Evolutionary conservation across 2,329 filamentous ascomycete genomes (phyloP).

Genomic region (Aspergillus arachidicola): DNA sequence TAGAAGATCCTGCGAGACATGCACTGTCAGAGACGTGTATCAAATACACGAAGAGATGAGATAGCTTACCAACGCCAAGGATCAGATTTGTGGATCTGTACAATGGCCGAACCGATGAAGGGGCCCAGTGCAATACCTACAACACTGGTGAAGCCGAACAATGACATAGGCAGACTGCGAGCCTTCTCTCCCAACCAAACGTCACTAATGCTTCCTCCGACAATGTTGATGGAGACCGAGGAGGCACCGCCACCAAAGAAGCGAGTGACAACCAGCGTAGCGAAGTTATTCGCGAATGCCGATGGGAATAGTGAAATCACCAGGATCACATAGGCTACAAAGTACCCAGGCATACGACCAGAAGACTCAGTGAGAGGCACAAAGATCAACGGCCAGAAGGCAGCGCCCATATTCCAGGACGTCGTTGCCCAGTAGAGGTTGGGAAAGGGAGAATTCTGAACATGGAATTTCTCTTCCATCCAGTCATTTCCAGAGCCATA

Average conservation of each 20-base stretch:
- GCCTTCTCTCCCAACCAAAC: constrained; percentile 41
- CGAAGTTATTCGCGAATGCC: constrained; percentile 48
- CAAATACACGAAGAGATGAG: neutral
- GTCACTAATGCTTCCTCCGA: constrained; percentile 39
- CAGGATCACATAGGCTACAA: constrained; percentile 45
- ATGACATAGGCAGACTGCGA: constrained; percentile 46
- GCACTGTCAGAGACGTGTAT: neutral
- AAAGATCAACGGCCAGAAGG: constrained; percentile 41
- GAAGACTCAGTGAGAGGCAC: constrained; percentile 45
- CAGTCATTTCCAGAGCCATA: constrained; percentile 40
- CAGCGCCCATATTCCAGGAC: constrained; percentile 43
- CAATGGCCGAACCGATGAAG: constrained; percentile 45
- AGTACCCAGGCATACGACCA: constrained; percentile 48
- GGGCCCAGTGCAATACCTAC: constrained; percentile 49
- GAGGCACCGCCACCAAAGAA: constrained; percentile 50
- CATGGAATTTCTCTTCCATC: constrained; percentile 34
- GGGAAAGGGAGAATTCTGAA: constrained; percentile 37
- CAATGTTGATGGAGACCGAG: constrained; percentile 47
- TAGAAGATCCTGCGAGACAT: constrained; percentile 44
- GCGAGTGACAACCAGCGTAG: constrained; percentile 47
- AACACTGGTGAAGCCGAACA: constrained; percentile 49
- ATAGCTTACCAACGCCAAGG: constrained; percentile 46
- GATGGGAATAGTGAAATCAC: constrained; percentile 47
- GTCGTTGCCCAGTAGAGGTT: constrained; percentile 38
- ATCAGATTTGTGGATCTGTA: constrained; percentile 34